phyloP scores from a whole-genome alignment of 75 land plant species.

The Gnetum montanum region DNA sequence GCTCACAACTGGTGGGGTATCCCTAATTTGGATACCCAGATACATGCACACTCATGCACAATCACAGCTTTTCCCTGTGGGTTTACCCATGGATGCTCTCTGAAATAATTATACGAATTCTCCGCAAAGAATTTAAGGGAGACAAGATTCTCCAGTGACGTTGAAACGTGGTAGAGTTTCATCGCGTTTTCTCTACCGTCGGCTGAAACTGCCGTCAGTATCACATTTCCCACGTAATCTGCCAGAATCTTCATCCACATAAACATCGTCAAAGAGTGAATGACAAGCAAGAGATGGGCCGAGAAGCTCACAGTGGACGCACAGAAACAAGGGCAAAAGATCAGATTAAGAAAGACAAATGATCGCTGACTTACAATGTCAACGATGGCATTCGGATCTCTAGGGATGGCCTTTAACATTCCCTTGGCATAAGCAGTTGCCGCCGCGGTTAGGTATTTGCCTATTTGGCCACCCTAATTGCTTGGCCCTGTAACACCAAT shows the following conservation, averaged over 20 bases:
- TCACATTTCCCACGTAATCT: constrained; percentile 67
- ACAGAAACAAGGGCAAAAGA: not conserved
- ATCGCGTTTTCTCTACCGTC: constrained; percentile 17
- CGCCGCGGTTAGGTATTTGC: constrained; percentile 59
- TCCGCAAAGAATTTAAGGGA: constrained; percentile 17
- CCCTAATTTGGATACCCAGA: too few species aligned
- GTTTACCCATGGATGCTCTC: constrained; percentile 29
- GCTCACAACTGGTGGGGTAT: too few species aligned
- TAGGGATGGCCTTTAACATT: constrained; percentile 41
- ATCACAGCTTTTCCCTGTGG: constrained; percentile 27
- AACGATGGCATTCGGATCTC: constrained; percentile 28
- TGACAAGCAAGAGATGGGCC: not conserved
- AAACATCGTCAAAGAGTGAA: not conserved
- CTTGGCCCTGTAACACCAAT: constrained; percentile 46
- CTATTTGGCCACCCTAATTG: constrained; percentile 63
- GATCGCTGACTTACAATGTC: constrained; percentile 45
- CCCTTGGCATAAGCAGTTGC: constrained; percentile 61
- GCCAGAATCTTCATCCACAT: constrained; percentile 42
- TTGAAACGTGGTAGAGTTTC: constrained; percentile 46
- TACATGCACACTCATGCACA: constrained; percentile 14
- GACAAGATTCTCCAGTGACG: constrained; percentile 55
- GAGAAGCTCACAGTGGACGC: not conserved
- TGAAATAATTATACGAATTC: constrained; percentile 24
- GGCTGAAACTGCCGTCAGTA: constrained; percentile 37
- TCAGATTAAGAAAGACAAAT: not conserved